Evolutionary conservation across 768 basidiomycete species (phyloP), one percentile per base, ranked within the genome.

Genomic region (Boletus coccyginus): DNA sequence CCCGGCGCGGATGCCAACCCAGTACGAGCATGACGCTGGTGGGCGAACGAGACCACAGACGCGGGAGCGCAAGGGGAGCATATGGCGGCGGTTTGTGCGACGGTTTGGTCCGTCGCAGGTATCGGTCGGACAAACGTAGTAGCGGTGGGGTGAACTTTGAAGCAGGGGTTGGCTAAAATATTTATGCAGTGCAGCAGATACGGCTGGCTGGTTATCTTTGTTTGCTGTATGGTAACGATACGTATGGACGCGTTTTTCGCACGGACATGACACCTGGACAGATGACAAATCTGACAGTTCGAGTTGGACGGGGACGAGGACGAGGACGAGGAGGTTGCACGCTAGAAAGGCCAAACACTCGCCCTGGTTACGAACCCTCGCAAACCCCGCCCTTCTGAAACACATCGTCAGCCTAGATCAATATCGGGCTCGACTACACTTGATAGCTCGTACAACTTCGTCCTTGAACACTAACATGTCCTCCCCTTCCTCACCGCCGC

Each of bases 1-100:
- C 1, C 50, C 53, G 7, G 35, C 49, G 4, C 32, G 32, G 7
- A 11, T 35, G 44, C 43, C 39, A 7, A 46, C 32, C 50, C 57
- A 56, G 46, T 10, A 55, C 4, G 66, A 54, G 5, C 35, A 53
- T 21, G 52, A 24, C 14, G 56, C 39, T 8, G 35, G 29, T 11
- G 62, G 56, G 12, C 55, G 32, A 6, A 21, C 38, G 3, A 40
- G 59, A 24, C 46, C 50, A 10, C 47, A 35, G 29, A 32, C 12
- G 19, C 59, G 64, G 5, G 59, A 66, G 36, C 67, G 66, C 17
- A 52, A 60, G 7, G 60, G 62, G n/a, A 68, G 67, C 2, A 24
- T 69, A 12, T 68, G 66, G 66, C 57, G 57, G 46, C 65, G 62
- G 33, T 62, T 68, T 29, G 65, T 69, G 46, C 56, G 62, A 32